A percentile compares a stretch with the other conserved stretches of the same genome.
These are phyloP conservation scores for Nakazawaea pomicola DNA, from an alignment of 805 yeast genomes.

Conservation along the genomic window DNA sequence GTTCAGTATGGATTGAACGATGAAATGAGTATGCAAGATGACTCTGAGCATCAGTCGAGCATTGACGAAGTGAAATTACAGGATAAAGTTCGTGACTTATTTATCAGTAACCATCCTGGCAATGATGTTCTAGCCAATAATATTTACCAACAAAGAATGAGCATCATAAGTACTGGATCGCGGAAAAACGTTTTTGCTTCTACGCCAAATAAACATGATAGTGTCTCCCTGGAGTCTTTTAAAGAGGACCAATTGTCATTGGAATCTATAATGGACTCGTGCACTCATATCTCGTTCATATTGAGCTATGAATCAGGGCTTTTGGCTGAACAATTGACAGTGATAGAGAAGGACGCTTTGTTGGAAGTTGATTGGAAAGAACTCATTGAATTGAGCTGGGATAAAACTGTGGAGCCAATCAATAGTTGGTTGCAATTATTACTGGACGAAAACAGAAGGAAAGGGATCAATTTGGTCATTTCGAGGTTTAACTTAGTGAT, in stretches of 20 bases:
- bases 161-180: not conserved
- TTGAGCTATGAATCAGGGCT: constrained; percentile 62
- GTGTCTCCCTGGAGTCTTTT: not conserved
- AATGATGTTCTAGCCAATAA: too few relatives aligned
- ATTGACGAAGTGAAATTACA: constrained; percentile 27
- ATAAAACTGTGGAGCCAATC: constrained; percentile 57
- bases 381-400: constrained; percentile 72
- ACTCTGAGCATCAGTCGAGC: constrained; percentile 9
- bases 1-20: constrained; percentile 24
- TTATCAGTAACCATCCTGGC: constrained; percentile 20
- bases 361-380: constrained; percentile 91
- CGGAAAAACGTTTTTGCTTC: constrained; percentile 15
- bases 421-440: constrained; percentile 82
- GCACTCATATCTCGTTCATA: constrained; percentile 76
- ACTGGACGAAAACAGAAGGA: constrained; percentile 45
- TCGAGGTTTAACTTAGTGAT: constrained; percentile 84
- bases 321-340: constrained; percentile 77
- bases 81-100: constrained; percentile 28
- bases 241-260: constrained; percentile 25
- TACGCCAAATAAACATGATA: constrained; percentile 21
- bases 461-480: constrained; percentile 76
- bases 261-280: constrained; percentile 36
- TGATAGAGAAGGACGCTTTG: constrained; percentile 80
- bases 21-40: constrained; percentile 15
- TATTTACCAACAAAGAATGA: too few relatives aligned